Evolutionary conservation across 768 basidiomycete species (phyloP).

Genomic region (Boletales sp.): DNA sequence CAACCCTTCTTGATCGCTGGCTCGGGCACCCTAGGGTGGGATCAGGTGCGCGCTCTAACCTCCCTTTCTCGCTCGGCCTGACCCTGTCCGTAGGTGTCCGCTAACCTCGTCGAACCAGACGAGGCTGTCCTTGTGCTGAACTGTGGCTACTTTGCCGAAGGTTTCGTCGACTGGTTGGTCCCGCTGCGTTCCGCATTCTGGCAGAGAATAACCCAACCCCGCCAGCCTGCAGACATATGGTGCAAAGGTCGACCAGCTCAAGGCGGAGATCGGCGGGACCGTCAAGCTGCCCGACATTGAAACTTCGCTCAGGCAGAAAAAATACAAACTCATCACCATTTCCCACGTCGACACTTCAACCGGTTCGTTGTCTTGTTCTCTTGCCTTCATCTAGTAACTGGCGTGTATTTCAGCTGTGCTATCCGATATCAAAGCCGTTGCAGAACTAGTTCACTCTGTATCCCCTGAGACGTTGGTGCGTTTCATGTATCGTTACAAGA

Average conservation of each 20-base stretch:
- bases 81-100: constrained; percentile 60
- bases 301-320: constrained; percentile 67
- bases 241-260: constrained; percentile 80
- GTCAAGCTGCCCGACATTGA: constrained; percentile 61
- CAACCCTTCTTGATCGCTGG: constrained; percentile 96
- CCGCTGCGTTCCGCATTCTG: background rate
- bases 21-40: constrained; percentile 96
- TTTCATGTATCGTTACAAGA: constrained; percentile 3
- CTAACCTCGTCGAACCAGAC: constrained; percentile 83
- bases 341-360: constrained; percentile 96
- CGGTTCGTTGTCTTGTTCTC: constrained; percentile 32
- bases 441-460: constrained; percentile 63
- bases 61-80: background rate
- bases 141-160: constrained; percentile 92
- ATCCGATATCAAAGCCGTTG: constrained; percentile 76
- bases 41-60: constrained; percentile 53
- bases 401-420: constrained; percentile 59
- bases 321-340: constrained; percentile 87
- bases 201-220: background rate
- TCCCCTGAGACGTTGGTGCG: constrained; percentile 82
- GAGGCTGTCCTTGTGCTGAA: constrained; percentile 81
- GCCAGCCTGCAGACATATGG: constrained; percentile 81
- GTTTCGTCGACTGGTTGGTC: constrained; percentile 78
- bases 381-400: background rate
- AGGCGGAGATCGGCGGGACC: constrained; percentile 77